Evolutionary conservation across 2,329 filamentous ascomycete species (phyloP).

Genomic region (Colletotrichum viniferum): DNA sequence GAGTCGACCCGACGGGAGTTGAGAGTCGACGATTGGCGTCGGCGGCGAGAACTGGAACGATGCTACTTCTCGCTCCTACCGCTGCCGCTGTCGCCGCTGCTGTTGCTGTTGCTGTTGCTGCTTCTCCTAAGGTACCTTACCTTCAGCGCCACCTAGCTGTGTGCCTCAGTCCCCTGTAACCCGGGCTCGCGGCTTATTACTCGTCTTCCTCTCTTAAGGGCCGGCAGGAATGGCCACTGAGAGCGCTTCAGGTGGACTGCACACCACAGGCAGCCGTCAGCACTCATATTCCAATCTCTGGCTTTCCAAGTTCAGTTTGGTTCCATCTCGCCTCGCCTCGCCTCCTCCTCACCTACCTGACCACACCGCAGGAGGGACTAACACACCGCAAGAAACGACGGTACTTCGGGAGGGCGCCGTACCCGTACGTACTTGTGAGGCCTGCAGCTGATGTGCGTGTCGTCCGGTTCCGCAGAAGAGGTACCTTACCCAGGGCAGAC

Average conservation of each 20-base stretch:
- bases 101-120: not conserved
- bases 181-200: not conserved
- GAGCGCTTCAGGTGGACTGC: not conserved
- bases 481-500: not conserved
- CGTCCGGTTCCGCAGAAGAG: not conserved
- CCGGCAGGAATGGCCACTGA: not conserved
- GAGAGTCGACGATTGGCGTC: not conserved
- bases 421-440: not conserved
- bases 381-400: not conserved
- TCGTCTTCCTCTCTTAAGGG: not conserved
- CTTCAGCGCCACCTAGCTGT: not conserved
- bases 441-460: not conserved
- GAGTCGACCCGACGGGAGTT: not conserved
- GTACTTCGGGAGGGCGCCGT: not conserved
- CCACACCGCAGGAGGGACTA: not conserved
- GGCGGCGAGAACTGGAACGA: not conserved
- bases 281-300: not conserved
- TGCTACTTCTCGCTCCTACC: not conserved
- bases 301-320: not conserved
- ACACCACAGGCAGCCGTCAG: slow-evolving; percentile 13
- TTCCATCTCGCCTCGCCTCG: not conserved
- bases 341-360: not conserved
- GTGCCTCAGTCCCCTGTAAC: not conserved
- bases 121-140: not conserved
- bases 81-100: not conserved